Evolutionary conservation across 352 stramenopile genomes (phyloP), one percentile per base, ranked within the genome.

Genomic region (Globisporangium paroecandrum): DNA sequence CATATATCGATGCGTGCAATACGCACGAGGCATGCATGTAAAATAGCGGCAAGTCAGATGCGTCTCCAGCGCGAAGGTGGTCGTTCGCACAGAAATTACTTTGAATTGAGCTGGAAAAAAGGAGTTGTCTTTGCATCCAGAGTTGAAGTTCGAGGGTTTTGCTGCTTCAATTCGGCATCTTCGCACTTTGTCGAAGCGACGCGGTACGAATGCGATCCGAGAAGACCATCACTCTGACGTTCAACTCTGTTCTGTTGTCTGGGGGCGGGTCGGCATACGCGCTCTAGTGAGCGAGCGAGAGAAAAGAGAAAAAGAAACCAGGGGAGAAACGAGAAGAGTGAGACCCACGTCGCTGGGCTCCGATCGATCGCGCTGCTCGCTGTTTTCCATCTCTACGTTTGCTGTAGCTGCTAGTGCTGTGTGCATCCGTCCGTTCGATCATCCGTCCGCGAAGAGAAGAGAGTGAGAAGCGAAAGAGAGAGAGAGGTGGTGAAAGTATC

Each of bases 201-300:
- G 27, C 59, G 15, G 15, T 64, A 64, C 5, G 1, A 8, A 53
- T 41, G 59, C 59, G 59, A 64, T 64, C 59, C 59, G 38, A 57
- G 46, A 64, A 29, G 58, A 64, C 58, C 38, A 64, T 64, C 58
- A 64, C 58, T 64, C 58, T 54, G 41, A 5, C 57, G 20, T 62
- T 51, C 57, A 62, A 54, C 24, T 24, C 47, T n/a, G 7, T 38
- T 24, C 47, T n/a, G 32, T 38, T 38, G 32, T 38, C 32, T 38
- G 53, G 27, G 54, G 54, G 54, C 15, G 41, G 29, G 29, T 7
- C 8, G 29, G 41, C 27, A 46, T 43, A 24, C 41, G 20, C 36
- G 10, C 46, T 51, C 12, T n/a, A 12, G 4, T 12, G 7, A 9
- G 5, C 8, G 32, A 6, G 1, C 7, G 25, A 53, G 22, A 43